Evolutionary conservation across 73 alveolate species (phyloP).

Genomic region (Durusdinium trenchii): DNA sequence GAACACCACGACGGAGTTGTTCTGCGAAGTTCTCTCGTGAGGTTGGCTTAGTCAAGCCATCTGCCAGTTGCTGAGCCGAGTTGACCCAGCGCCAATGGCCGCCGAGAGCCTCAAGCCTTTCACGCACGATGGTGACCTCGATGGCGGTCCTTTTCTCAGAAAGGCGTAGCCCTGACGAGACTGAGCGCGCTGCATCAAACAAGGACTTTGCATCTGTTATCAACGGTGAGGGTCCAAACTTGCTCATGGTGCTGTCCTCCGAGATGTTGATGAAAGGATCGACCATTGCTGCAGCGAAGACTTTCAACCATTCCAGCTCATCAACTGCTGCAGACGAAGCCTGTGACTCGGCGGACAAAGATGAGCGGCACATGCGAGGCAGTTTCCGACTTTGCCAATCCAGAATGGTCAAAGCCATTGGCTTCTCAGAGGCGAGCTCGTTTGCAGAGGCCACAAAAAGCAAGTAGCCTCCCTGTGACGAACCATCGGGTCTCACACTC

Average conservation of each 20-base stretch:
- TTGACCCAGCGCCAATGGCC: background rate
- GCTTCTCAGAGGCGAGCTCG: background rate
- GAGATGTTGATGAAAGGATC: background rate
- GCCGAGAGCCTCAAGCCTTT: background rate
- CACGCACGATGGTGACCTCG: background rate
- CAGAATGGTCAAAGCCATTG: background rate
- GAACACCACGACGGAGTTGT: background rate
- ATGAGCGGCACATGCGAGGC: no score
- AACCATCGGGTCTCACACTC: background rate
- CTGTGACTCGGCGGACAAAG: no score
- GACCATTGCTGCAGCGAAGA: no score
- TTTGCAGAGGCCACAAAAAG: background rate
- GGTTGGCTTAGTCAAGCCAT: background rate
- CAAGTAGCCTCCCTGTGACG: background rate
- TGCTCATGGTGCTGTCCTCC: background rate
- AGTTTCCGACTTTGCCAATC: no score
- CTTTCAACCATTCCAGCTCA: no score
- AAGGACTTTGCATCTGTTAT: no score
- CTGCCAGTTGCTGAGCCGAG: slow-evolving; percentile 3
- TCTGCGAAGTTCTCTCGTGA: background rate
- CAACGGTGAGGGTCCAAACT: background rate
- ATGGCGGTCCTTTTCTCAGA: background rate
- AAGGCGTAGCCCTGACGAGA: background rate
- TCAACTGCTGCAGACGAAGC: no score
- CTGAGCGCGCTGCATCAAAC: no score